Evolutionary conservation across 192 early-diverging fungal genomes (phyloP).

Genomic region (Coemansia reversa): DNA sequence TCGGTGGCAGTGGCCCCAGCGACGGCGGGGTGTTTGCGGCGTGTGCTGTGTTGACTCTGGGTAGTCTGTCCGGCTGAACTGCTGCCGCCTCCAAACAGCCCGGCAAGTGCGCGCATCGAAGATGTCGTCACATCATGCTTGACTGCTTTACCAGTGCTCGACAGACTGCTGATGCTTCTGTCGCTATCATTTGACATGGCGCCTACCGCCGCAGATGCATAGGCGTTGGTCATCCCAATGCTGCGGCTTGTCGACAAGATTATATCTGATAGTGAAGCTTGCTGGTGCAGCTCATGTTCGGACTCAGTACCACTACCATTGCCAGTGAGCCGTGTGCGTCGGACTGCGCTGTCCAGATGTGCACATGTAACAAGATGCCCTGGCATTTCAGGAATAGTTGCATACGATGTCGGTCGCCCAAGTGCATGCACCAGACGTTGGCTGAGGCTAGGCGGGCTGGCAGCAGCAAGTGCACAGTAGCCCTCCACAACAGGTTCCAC

Average conservation of each 20-base stretch:
- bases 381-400: slow-evolving; percentile 13
- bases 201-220: slow-evolving; percentile 37
- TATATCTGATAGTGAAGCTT: slow-evolving; percentile 2
- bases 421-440: slow-evolving; percentile 19
- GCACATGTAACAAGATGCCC: slow-evolving; percentile 33
- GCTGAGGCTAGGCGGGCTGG: slow-evolving; percentile 30
- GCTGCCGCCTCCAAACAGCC: slow-evolving; percentile 25
- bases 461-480: slow-evolving; percentile 25
- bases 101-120: slow-evolving; percentile 21
- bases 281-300: slow-evolving; percentile 2
- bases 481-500: slow-evolving; percentile 34
- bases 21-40: background rate
- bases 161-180: background rate
- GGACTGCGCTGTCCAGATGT: slow-evolving; percentile 29
- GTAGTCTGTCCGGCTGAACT: background rate
- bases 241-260: slow-evolving; percentile 8
- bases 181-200: slow-evolving; percentile 21
- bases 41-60: background rate
- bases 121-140: slow-evolving; percentile 2
- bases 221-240: slow-evolving; percentile 42
- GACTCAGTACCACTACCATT: slow-evolving; percentile 9
- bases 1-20: background rate
- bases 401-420: slow-evolving; percentile 25
- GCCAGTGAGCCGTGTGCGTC: slow-evolving; percentile 18
- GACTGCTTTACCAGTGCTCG: background rate